A percentile compares a stretch with the other conserved stretches of the same genome.
These are phyloP conservation scores for Thalia dealbata DNA, from an alignment of 176 grass and related monocot genomes.

Conservation along the genomic window DNA sequence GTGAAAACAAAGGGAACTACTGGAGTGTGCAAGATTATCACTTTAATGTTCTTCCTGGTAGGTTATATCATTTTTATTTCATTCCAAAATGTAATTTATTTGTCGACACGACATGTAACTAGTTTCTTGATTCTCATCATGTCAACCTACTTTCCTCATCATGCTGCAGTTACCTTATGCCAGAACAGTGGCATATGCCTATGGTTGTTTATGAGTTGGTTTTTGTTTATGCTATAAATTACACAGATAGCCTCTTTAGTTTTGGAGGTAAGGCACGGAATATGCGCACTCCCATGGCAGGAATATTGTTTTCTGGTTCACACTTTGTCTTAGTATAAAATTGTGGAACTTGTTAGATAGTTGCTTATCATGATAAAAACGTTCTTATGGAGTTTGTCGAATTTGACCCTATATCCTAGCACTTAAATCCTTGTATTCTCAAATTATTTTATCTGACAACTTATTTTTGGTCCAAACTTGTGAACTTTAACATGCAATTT, in stretches of 20 bases:
- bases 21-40: slow-evolving; percentile 36
- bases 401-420: neutral
- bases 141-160: neutral
- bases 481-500: neutral
- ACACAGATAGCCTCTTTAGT: neutral
- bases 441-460: neutral
- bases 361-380: neutral
- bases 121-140: neutral
- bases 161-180: neutral
- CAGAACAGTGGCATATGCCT: neutral
- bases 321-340: neutral
- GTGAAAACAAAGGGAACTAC: slow-evolving; percentile 25
- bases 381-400: neutral
- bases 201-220: neutral
- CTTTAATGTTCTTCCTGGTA: slow-evolving; percentile 76
- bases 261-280: neutral
- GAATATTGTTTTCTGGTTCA: too few species aligned
- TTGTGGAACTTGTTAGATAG: neutral
- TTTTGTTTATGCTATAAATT: neutral
- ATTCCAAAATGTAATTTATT: neutral
- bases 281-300: too few species aligned
- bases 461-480: neutral
- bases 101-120: neutral
- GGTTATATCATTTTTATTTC: neutral
- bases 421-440: neutral